A percentile compares a stretch with the other conserved stretches of the same genome.
Evolutionary conservation across 257 asterid genomes (phyloP).

Genomic region (Nicotiana tomentosiformis): DNA sequence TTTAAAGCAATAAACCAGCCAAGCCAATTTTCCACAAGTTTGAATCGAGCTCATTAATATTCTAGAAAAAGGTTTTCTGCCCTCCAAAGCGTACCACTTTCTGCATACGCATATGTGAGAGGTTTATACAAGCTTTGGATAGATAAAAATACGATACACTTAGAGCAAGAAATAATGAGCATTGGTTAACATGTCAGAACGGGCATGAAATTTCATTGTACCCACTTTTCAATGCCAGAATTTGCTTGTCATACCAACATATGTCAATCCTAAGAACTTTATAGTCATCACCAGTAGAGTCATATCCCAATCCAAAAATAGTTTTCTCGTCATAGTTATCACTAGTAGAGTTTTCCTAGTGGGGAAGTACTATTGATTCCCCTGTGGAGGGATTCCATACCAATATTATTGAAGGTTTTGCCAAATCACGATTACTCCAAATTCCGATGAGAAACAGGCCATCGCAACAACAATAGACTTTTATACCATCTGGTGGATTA

Average conservation of each 20-base stretch:
- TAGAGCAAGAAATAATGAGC: neutral
- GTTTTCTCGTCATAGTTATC: too few relatives aligned
- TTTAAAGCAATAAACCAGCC: too few relatives aligned
- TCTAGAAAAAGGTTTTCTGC: too few relatives aligned
- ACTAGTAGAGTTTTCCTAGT: too few relatives aligned
- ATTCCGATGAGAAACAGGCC: neutral
- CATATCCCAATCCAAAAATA: neutral
- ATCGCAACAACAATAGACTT: neutral
- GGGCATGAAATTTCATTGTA: neutral
- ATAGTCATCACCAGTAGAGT: neutral
- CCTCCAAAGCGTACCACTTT: too few relatives aligned
- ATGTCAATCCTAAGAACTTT: too few relatives aligned
- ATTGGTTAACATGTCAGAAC: neutral
- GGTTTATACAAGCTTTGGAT: neutral
- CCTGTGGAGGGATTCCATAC: neutral
- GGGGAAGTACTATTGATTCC: neutral
- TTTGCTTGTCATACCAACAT: too few relatives aligned
- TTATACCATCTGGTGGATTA: neutral
- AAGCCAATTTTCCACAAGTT: too few relatives aligned
- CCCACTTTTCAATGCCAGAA: neutral
- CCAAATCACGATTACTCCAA: neutral
- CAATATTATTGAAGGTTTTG: neutral
- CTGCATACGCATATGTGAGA: too few relatives aligned
- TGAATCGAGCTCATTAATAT: too few relatives aligned
- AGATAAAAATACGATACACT: neutral